Base-by-base conservation (phyloP, 768 basidiomycete genomes). In the Russula sp. region DNA sequence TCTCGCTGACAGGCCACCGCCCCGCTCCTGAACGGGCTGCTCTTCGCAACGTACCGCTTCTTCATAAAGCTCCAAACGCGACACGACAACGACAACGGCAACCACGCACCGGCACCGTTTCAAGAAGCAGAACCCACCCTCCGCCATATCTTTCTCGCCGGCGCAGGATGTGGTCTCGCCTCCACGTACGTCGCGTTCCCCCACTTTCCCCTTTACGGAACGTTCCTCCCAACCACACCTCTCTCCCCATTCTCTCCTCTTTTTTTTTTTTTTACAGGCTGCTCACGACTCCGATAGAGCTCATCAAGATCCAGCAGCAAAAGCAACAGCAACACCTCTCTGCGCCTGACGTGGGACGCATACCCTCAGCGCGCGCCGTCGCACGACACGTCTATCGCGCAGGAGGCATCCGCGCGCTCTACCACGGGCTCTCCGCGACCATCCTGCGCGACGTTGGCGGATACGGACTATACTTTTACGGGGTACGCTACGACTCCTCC, bases 271-370 rank as follows among this genome's bases (percentile, higher is more conserved):
- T 18, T 25, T 11, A 16, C 59, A 92, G 90, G 6, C 66, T 90
- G 10, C 72, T 95, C 59, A 89, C 90, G 2, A 86, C 88, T 1
- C 93, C 93, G 0, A 89, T 86, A 8, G 94, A 96, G 65, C 80
- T 94, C 1, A 78, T 96, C 75, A 96, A 96, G 77, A 91, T 94
- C 70, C 81, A 87, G 38, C 88, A 90, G 66, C 89, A 92, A 66
- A 79, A 82, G 35, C 73, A 80, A 57, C 71, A 83, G 51, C 47
- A 63, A 41, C 58, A 29, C 16, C 41, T 51, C 58, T 3, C 48
- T 16, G 2, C 32, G 5, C 29, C 13, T 35, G n/a, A n/a, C 6
- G 7, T 2, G 1, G 46, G 36, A 11, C 42, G 36, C 45, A 10
- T 38, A 14, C 75, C 49, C 72, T 13, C 54, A 48, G 74, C 55